A percentile compares a stretch with the other conserved stretches of the same genome.
phyloP scores from a whole-genome alignment of 768 basidiomycete genomes.

The Tulasnella sp. region DNA sequence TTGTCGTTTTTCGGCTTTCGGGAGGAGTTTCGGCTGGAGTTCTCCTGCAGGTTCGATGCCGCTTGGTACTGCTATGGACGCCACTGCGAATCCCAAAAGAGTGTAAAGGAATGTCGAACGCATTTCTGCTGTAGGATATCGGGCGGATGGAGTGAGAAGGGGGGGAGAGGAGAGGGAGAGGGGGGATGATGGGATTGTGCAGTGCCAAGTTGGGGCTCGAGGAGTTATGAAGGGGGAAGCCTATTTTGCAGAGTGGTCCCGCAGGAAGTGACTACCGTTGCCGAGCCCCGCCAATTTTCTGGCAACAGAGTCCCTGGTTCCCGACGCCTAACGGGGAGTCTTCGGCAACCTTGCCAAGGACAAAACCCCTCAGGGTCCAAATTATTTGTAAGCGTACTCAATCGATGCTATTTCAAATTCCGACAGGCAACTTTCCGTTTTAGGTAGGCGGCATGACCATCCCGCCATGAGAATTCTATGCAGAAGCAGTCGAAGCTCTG shows the following conservation, averaged over 20 bases:
- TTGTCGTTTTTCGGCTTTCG: not conserved
- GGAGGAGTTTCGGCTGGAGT: not conserved
- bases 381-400: not conserved
- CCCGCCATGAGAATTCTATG: not conserved
- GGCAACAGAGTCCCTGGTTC: not conserved
- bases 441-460: not conserved
- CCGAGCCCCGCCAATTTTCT: not conserved
- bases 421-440: not conserved
- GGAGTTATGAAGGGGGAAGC: not conserved
- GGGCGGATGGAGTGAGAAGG: not conserved
- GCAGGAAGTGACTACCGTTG: not conserved
- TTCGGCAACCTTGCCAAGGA: not conserved
- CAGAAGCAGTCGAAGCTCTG: not conserved
- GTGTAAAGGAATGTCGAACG: not conserved
- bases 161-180: not conserved
- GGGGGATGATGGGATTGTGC: not conserved
- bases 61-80: not conserved
- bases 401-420: not conserved
- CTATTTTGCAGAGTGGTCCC: not conserved
- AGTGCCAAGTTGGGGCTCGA: not conserved
- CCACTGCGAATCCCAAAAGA: not conserved
- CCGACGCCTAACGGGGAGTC: not conserved
- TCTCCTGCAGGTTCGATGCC: not conserved
- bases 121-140: not conserved
- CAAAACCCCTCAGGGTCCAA: not conserved